Conservation (phyloP, 73 alveolate species). For the Paramecium pentaurelia region DNA sequence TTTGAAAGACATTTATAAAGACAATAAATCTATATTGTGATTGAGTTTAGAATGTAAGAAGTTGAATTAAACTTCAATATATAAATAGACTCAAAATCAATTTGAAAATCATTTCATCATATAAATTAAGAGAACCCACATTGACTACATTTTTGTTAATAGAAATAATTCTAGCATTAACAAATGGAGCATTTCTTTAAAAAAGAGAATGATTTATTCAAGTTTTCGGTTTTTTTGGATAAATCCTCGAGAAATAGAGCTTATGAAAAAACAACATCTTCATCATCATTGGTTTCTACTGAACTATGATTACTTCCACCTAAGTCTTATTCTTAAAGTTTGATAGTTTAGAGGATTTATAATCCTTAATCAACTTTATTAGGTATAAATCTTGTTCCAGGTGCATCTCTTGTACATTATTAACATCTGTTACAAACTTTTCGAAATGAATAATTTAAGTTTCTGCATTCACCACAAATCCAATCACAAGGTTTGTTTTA, state of each 20-base stretch:
- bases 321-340: background rate
- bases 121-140: conserved; percentile 22
- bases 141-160: background rate
- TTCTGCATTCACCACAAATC: conserved; percentile 83
- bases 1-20: background rate
- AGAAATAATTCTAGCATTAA: background rate
- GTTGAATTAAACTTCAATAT: background rate
- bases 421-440: conserved; percentile 87
- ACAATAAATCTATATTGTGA: background rate
- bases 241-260: conserved; percentile 13
- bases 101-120: background rate
- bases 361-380: background rate
- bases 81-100: background rate
- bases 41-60: background rate
- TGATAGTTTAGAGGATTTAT: background rate
- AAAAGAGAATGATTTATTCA: background rate
- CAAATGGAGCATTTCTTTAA: background rate
- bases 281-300: conserved; percentile 25
- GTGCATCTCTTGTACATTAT: conserved; percentile 28
- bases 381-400: conserved; percentile 29
- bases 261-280: conserved; percentile 27
- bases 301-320: background rate
- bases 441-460: conserved; percentile 86
- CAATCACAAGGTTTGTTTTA: conserved; percentile 84
- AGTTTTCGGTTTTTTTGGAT: background rate